These are phyloP conservation scores for Musa itinerans DNA, from an alignment of 176 grass and related monocot genomes.

Conservation along the genomic window DNA sequence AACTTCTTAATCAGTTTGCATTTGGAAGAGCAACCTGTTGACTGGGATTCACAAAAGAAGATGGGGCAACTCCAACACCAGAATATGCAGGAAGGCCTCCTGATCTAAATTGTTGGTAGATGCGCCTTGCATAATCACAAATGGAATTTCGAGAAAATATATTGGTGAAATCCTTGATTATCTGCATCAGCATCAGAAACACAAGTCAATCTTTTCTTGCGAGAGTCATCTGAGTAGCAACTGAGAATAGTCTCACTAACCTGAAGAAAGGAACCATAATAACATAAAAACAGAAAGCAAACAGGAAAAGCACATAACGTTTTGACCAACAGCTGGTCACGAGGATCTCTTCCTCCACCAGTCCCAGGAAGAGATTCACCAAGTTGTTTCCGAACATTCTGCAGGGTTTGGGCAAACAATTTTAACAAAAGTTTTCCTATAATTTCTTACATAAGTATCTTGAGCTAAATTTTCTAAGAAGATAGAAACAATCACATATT, in stretches of 20 bases:
- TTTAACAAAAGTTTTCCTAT: constrained; percentile 14
- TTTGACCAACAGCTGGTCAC: constrained; percentile 50
- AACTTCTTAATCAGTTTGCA: not conserved
- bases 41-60: constrained; percentile 51
- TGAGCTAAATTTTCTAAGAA: not conserved
- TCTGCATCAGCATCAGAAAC: constrained; percentile 37
- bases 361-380: constrained; percentile 76
- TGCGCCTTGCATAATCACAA: constrained; percentile 38
- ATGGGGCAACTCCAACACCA: constrained; percentile 52
- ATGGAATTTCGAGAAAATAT: constrained; percentile 21
- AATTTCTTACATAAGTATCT: not conserved
- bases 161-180: constrained; percentile 42
- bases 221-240: constrained; percentile 1
- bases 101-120: constrained; percentile 55
- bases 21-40: constrained; percentile 43
- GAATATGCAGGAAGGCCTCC: constrained; percentile 71
- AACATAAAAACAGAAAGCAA: constrained; percentile 53
- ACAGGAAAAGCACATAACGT: constrained; percentile 66
- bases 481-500: not conserved
- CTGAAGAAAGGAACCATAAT: constrained; percentile 68
- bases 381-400: constrained; percentile 72
- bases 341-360: constrained; percentile 60
- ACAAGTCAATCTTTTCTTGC: constrained; percentile 1
- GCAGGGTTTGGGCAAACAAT: constrained; percentile 1
- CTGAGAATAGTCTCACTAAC: constrained; percentile 28